Percentiles rank a stretch among this genome's conserved stretches.
phyloP scores from a whole-genome alignment of 2,329 filamentous ascomycete genomes.

The Geosmithia morbida region DNA sequence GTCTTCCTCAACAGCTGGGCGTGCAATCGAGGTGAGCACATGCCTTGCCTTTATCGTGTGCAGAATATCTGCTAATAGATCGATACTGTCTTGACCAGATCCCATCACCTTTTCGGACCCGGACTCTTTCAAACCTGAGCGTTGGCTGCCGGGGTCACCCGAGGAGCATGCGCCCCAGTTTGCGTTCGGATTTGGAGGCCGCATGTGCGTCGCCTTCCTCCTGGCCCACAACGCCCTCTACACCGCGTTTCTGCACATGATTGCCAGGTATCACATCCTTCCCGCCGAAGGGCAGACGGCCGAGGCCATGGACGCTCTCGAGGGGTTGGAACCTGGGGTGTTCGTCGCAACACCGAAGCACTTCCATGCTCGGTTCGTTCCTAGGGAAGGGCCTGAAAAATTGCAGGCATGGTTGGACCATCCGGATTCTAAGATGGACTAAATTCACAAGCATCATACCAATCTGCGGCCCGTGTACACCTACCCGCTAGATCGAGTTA shows the following conservation, averaged over 20 bases:
- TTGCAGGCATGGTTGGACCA: conserved; percentile 1
- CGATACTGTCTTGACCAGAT: conserved; percentile 19
- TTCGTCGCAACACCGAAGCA: conserved; percentile 5
- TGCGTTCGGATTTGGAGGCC: conserved; percentile 35
- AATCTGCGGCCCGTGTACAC: no score
- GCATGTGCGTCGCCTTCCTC: conserved; percentile 39
- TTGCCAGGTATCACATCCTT: conserved; percentile 32
- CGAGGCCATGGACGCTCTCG: conserved; percentile 9
- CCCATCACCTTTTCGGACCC: conserved; percentile 48
- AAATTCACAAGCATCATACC: no score
- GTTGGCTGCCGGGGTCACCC: conserved; percentile 20
- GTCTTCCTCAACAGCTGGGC: conserved; percentile 15
- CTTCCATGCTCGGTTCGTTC: conserved; percentile 5
- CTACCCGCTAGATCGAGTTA: no score
- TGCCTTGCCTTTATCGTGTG: background rate
- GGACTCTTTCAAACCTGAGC: conserved; percentile 39
- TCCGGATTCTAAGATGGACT: conserved; percentile 5
- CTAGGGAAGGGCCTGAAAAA: conserved; percentile 2
- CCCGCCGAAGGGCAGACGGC: conserved; percentile 6
- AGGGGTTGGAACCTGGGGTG: conserved; percentile 6
- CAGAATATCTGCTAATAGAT: background rate
- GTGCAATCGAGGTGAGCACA: conserved; percentile 10
- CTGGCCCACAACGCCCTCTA: conserved; percentile 38
- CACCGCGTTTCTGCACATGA: conserved; percentile 33
- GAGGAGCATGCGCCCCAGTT: conserved; percentile 29